Evolutionary conservation across 148 eudicot genomes (phyloP).

Genomic region (Pharnaceum exiguum): DNA sequence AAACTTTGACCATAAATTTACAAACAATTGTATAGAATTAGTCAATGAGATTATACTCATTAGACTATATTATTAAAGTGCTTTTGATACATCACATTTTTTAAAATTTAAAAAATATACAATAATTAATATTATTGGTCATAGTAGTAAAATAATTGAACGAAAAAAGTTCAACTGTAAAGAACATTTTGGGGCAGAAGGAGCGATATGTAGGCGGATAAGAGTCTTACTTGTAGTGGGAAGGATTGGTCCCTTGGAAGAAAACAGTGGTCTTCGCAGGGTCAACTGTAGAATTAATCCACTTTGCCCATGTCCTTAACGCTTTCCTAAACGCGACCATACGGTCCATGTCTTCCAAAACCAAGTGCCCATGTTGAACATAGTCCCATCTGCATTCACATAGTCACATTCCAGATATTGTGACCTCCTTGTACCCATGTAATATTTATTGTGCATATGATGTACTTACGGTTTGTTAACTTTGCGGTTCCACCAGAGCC

Average conservation of each 20-base stretch:
- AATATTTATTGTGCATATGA: background rate
- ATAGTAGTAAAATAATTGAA: background rate
- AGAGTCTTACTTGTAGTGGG: constrained; percentile 92
- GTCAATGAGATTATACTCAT: no score
- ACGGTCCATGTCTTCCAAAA: constrained; percentile 69
- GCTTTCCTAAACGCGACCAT: constrained; percentile 69
- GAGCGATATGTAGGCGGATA: constrained; percentile 91
- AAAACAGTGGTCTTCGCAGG: constrained; percentile 63
- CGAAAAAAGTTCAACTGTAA: background rate
- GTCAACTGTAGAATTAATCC: constrained; percentile 68
- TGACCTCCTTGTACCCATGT: background rate
- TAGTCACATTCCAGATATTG: background rate
- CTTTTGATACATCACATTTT: no score
- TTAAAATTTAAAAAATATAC: no score
- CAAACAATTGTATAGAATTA: no score
- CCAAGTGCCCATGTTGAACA: constrained; percentile 41
- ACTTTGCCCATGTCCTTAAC: constrained; percentile 72
- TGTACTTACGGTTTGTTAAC: constrained; percentile 73
- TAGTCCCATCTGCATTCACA: constrained; percentile 70
- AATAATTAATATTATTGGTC: no score
- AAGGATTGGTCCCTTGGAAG: constrained; percentile 96
- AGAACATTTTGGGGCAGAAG: constrained; percentile 87
- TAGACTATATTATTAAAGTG: no score
- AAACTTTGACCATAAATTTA: no score
- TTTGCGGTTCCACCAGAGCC: constrained; percentile 98